A percentile compares a stretch with the other conserved stretches of the same genome.
These are phyloP conservation scores for Stephania yunnanensis DNA, from an alignment of 164 flowering plant species.

Conservation along the genomic window DNA sequence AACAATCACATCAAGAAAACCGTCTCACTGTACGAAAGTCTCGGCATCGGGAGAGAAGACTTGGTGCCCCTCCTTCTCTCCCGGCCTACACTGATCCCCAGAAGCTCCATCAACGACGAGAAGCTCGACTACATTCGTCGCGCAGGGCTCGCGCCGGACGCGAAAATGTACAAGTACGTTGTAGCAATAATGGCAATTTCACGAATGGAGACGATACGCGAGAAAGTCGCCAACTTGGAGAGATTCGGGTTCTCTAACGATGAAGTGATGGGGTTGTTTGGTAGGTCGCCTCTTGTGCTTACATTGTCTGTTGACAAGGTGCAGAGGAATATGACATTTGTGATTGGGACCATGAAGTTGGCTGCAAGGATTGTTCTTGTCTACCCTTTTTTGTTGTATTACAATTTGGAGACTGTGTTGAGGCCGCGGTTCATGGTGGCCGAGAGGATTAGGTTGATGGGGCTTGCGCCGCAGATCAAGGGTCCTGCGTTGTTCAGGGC, in stretches of 20 bases:
- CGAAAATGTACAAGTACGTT: conserved; percentile 5
- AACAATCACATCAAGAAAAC: background rate
- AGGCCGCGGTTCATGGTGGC: background rate
- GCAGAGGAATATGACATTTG: conserved; percentile 7
- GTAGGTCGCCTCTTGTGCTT: background rate
- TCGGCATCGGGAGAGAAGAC: background rate
- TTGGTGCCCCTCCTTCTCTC: conserved; percentile 3
- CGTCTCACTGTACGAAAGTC: background rate
- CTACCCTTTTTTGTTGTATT: background rate
- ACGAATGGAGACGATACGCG: conserved; percentile 2
- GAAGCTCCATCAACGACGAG: conserved; percentile 3
- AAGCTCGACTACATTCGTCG: background rate
- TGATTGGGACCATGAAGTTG: conserved; percentile 3
- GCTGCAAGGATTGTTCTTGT: background rate
- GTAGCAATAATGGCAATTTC: background rate
- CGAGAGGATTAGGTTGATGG: background rate
- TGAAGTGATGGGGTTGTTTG: conserved; percentile 1
- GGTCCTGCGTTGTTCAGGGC: background rate
- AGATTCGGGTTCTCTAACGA: conserved; percentile 3
- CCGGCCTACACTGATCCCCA: conserved; percentile 2
- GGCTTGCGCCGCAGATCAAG: background rate
- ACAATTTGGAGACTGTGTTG: conserved; percentile 3
- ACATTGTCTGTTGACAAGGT: conserved; percentile 3
- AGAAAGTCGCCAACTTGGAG: conserved; percentile 3
- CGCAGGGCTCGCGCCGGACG: background rate